A percentile compares a stretch with the other conserved stretches of the same genome.
Conservation (phyloP, 2,329 filamentous ascomycete genomes). For the Plenodomus biglobosus region DNA sequence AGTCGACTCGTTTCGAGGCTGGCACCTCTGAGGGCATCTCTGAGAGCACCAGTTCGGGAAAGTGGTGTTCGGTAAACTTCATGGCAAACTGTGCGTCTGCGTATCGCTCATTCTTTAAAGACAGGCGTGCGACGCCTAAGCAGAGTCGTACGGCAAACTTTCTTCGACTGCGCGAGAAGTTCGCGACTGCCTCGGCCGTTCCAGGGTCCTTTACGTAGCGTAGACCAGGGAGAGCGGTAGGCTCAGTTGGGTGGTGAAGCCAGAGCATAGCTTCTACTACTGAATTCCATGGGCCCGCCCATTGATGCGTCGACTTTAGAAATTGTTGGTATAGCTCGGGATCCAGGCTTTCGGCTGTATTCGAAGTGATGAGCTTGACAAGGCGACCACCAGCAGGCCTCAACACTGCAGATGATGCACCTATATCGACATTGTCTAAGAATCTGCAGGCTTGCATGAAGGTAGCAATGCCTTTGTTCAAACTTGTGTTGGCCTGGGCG, state of each 20-base stretch:
- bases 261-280: slow-evolving; percentile 32
- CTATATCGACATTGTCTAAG: slow-evolving; percentile 11
- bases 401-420: slow-evolving; percentile 12
- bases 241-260: slow-evolving; percentile 32
- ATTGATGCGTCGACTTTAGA: slow-evolving; percentile 18
- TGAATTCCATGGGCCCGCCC: slow-evolving; percentile 26
- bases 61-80: slow-evolving; percentile 34
- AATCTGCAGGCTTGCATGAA: slow-evolving; percentile 31
- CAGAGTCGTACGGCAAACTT: slow-evolving; percentile 35
- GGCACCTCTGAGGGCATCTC: slow-evolving; percentile 13
- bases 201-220: slow-evolving; percentile 26
- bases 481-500: slow-evolving; percentile 10
- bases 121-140: slow-evolving; percentile 32
- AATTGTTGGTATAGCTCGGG: slow-evolving; percentile 31
- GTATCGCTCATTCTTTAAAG: slow-evolving; percentile 32
- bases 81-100: slow-evolving; percentile 34
- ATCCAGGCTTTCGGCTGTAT: slow-evolving; percentile 5
- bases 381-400: slow-evolving; percentile 28
- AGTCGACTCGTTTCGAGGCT: slow-evolving; percentile 1
- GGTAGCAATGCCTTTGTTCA: slow-evolving; percentile 21
- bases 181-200: slow-evolving; percentile 17
- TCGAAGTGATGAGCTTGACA: slow-evolving; percentile 27
- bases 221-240: slow-evolving; percentile 23
- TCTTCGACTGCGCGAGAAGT: slow-evolving; percentile 12
- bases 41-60: slow-evolving; percentile 33